Evolutionary conservation across 495 filamentous ascomycete genomes (phyloP), one percentile per base, ranked within the genome.

Genomic region (Baudoinia panamericana): DNA sequence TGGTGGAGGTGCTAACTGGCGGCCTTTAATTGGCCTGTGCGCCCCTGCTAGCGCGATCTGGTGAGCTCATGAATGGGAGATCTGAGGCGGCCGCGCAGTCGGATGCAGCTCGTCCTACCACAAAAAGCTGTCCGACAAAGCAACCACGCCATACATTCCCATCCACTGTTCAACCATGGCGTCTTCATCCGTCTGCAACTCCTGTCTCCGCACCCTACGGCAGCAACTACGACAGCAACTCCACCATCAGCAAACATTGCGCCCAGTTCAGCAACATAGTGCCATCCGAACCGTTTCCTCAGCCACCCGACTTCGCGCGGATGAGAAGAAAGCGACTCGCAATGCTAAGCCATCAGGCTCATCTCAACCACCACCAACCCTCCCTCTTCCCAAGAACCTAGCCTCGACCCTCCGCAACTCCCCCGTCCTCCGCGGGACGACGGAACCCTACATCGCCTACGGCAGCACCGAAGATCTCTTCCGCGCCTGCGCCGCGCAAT

Each of bases 391-490:
- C 41, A 27, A 17, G 16, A 3, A 39, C 12, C 28, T 50, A 34
- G 47, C 47, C 28, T 19, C 41, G 36, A 15, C 41, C 13, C 22
- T 50, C 29, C 47, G 47, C 36, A 9, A 32, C 13, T 17, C 19
- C 26, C 7, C 31, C 34, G 20, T 36, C 30, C 42, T 50, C 19
- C 30, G 32, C 36, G 9, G 10, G 30, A 43, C 48, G 2, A 46
- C 48, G 7, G 48, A 51, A 18, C 48, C 48, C 36, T 92, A 90
- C 55, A 65, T 79, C 22, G 81, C 82, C 11, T 84, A 82, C 52
- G 74, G 73, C 39, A 72, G 76, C 37, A 93, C 84, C 16, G 76
- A 90, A 61, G 67, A 70, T 35, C 66, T 94, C 17, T 83, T 82
- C 56, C 78, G 80, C 48, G 70, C 79, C 48, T 93, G 87, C 59